Evolutionary conservation across 768 basidiomycete genomes (phyloP), one percentile per base, ranked within the genome.

Genomic region (Tulasnella sp.): DNA sequence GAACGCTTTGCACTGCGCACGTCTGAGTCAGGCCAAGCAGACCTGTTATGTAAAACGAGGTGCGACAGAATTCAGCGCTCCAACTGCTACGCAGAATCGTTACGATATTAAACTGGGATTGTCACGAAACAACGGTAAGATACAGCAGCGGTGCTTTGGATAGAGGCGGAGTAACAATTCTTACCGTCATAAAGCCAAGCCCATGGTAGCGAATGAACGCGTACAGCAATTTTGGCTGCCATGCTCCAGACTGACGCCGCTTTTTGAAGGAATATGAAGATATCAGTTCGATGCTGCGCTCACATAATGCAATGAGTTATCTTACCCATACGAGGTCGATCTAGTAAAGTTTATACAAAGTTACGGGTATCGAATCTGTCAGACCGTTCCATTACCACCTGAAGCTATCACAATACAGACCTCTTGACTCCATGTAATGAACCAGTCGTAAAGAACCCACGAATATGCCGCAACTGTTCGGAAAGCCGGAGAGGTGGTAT

Each of bases 391-490:
- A 40, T 10, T n/a, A 6, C 27, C 9, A 10, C 58, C 9, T 3
- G 27, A n/a, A 31, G 24, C 18, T n/a, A 31, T 62, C 3, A 16
- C 8, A 7, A n/a, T 16, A 74, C 39, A 4, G 27, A 74, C 72
- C 72, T 77, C 76, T 56, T 58, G 48, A 39, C 38, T 56, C 9
- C 62, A 19, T 10, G 76, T 77, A 5, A 77, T 62, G 9, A 77
- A 39, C 52, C 62, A 77, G 21, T 77, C 76, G 36, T 77, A 77
- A 3, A 77, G 2, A 2, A 77, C 38, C 76, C 76, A 77, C 14
- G 76, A 21, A 27, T 58, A 77, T 58, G 56, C 76, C 10, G 76
- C 76, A 18, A 77, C 76, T 77, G 34, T n/a, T 7, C 19, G 58
- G 27, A 9, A 46, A 10, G 27, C 39, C 39, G 39, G 39, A 40